Evolutionary conservation across 306 rosid genomes (phyloP), one percentile per base, ranked within the genome.

Genomic region (Citrullus mucosospermus): DNA sequence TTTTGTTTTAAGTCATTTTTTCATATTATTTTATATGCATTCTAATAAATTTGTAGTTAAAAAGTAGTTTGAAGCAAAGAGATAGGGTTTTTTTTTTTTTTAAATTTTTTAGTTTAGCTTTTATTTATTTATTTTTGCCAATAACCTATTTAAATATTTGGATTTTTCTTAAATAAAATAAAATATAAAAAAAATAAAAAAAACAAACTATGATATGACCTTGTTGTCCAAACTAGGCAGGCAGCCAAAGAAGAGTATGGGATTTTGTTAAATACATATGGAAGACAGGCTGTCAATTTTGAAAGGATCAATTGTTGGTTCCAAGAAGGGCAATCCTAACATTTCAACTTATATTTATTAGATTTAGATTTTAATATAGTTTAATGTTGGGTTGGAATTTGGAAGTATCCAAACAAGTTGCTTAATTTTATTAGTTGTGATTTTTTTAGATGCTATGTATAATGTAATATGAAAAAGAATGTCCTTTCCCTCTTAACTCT

Each of bases 321-420:
- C 60, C 77, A 73, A 73, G 60, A 73, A 73, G 56, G 1, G 9
- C 77, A 28, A 48, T 9, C 53, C 57, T 11, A 58, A 46, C 76
- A 14, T 44, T 71, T 48, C 8, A 6, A 4, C 39, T 16, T 71
- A 6, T 48, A 13, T 25, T 50, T 15, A 12, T 48, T 72, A 22
- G 0, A 0, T 50, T 50, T 0, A 28, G 4, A 15, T 66, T 66
- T 38, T 66, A 36, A 66, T 66, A 66, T 16, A 22, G 2, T 69
- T 43, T 44, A 43, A 68, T 41, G 51, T 48, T 71, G 58, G 14
- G 25, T 72, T 72, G 54, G 38, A 69, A 44, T 70, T 73, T 73
- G 76, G 76, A 70, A 46, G 38, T 70, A 70, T 46, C 6, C 18
- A 70, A 70, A 14, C 76, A 70, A 70, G 38, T 70, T 70, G 76